Base-by-base conservation (phyloP, 1,284 basidiomycete genomes). In the Cryptococcus sp. region DNA sequence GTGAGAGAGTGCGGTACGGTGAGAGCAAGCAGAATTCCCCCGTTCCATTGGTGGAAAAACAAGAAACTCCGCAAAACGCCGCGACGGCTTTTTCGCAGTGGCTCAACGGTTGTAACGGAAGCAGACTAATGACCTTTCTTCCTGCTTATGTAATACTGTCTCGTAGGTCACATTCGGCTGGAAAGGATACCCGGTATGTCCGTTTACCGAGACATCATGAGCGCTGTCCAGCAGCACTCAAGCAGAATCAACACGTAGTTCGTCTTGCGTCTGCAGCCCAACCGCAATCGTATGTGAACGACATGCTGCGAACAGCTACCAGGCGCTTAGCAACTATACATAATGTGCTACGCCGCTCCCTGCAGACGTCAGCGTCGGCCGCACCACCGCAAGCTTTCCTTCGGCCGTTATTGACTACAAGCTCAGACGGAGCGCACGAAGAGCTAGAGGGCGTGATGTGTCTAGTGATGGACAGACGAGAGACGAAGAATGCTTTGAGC, bases 401-500 rank as follows among this genome's bases (percentile, higher is more conserved):
- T 49, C 54, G 50, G 35, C 60, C 70, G 40, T 51, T 71, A 40
- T 23, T 56, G 40, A 25, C 61, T 19, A 31, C 62, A 10, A 23
- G 50, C 15, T 22, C 35, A n/a, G 52, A 56, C 5, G 40, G 47
- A 20, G 47, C 35, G 27, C n/a, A 54, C 23, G 68, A 69, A 16
- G 68, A 68, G 27, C 56, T 72, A 22, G 69, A 71, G 57, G 78
- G 79, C 19, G 77, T 82, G 31, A 71, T 75, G 41, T 74, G 75
- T 40, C 68, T 83, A 20, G 78, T 77, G 39, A 83, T 96, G 65
- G 91, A 95, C 71, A 83, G 91, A 55, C 89, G 91, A 3, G 83
- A 88, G 65, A 87, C 87, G 63, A 93, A 88, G 83, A 97, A 97
- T 80, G 92, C 93, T 19, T 90, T 97, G 55, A 92, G 89, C 5